A percentile compares a stretch with the other conserved stretches of the same genome.
Evolutionary conservation across 2,329 filamentous ascomycete genomes (phyloP).

Genomic region (Pezicula neosporulosa): DNA sequence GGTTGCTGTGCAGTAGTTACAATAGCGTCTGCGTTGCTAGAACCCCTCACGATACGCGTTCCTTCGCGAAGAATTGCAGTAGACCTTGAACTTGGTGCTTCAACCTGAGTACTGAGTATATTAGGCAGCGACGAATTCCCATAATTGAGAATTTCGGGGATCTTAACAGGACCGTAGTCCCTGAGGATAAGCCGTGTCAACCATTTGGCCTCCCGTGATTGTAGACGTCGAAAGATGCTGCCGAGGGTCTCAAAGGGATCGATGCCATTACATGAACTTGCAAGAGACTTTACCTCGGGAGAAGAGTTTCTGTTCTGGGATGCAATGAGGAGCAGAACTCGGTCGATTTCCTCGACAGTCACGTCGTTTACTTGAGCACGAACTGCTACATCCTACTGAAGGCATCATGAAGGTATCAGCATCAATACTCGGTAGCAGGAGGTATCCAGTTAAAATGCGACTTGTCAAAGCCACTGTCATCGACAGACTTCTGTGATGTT

Average conservation of each 20-base stretch:
- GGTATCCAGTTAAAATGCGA: constrained; percentile 30
- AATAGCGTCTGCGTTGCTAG: background rate
- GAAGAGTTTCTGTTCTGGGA: constrained; percentile 69
- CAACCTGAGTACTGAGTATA: constrained; percentile 66
- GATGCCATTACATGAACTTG: background rate
- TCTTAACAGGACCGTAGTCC: constrained; percentile 61
- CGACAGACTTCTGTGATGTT: background rate
- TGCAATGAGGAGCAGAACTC: constrained; percentile 61
- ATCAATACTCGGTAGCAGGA: background rate
- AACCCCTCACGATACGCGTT: constrained; percentile 6
- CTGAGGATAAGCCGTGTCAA: constrained; percentile 78
- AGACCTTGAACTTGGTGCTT: constrained; percentile 56
- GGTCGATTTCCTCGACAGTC: constrained; percentile 71
- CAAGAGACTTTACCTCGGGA: constrained; percentile 46
- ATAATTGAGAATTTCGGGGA: constrained; percentile 44
- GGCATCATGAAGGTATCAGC: no score
- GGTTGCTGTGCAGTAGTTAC: background rate
- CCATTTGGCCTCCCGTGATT: constrained; percentile 79
- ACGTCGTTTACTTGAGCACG: constrained; percentile 35
- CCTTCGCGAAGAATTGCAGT: constrained; percentile 17
- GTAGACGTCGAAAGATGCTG: constrained; percentile 55
- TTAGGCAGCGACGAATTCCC: constrained; percentile 62
- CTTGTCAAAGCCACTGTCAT: background rate
- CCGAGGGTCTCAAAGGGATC: constrained; percentile 41
- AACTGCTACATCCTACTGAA: constrained; percentile 4